Base-by-base conservation (phyloP, 148 eudicot genomes). In the Silene latifolia region DNA sequence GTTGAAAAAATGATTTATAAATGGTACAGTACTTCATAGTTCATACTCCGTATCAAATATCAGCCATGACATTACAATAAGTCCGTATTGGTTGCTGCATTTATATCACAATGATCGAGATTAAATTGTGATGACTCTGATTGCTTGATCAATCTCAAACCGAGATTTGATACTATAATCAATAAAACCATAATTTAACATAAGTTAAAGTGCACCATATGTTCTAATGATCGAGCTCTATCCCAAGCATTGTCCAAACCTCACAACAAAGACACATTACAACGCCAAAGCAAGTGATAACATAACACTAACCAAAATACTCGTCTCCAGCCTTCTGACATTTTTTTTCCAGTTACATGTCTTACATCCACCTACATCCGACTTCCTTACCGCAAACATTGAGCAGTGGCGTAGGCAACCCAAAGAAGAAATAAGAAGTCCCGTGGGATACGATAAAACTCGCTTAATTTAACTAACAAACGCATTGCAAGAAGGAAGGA, bases 381-480 rank as follows among this genome's bases (percentile, higher is more conserved):
- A 39, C 44, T 39, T 39, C 8, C 44, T 39, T 39, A 39, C 8
- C 44, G 8, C 9, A 39, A 39, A 39, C 44, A 39, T 39, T 39
- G 8, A 39, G 44, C 44, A 48, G 71, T 71, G 15, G 20, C 62
- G 61, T 77, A 23, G 79, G 48, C 44, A 17, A 46, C 24, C 27
- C 21, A 5, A 18, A 25, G 68, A 70, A 44, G 71, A 77, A 61
- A 77, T 61, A 48, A 77, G 19, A 39, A 63, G 24, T 3, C 8
- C 4, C 18, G 2, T 59, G 3, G 44, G 4, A 0, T 3, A 39
- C 6, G 4, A 14, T 58, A 24, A 56, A n/a, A 67, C 62, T 29
- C 67, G 72, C 60, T 27, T 63, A 74, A 78, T 65, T 72, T 54
- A 78, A 56, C 25, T 12, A 65, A 78, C 25, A 4, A 5, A 21